A percentile compares a stretch with the other conserved stretches of the same genome.
These are phyloP conservation scores for Gynostemma pentaphyllum DNA, from an alignment of 306 rosid genomes.

Conservation along the genomic window DNA sequence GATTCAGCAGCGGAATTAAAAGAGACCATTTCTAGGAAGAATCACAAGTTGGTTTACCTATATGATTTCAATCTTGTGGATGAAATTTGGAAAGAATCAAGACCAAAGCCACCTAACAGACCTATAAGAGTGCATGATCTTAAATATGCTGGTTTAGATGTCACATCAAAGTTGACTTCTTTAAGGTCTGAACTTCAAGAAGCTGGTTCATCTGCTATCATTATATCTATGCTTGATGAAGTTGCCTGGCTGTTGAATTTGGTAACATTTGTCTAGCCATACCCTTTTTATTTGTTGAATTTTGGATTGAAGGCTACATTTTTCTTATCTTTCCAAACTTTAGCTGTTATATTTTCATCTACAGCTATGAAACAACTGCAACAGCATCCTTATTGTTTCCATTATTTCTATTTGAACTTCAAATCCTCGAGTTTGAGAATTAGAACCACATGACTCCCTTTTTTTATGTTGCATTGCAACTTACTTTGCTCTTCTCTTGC, in stretches of 20 bases:
- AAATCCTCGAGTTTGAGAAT: neutral
- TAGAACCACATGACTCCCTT: conserved; percentile 6
- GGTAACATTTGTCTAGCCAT: conserved; percentile 36
- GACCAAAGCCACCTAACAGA: conserved; percentile 57
- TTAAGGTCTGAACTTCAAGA: conserved; percentile 58
- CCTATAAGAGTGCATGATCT: conserved; percentile 68
- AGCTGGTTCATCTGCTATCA: conserved; percentile 74
- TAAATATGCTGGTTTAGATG: conserved; percentile 81
- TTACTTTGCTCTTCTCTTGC: too few relatives aligned
- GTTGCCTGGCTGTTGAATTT: conserved; percentile 90
- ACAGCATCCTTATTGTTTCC: neutral
- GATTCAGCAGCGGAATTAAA: conserved; percentile 87
- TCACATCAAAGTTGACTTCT: conserved; percentile 55
- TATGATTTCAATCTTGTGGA: conserved; percentile 72
- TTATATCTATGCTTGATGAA: conserved; percentile 88
- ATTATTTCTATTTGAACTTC: neutral
- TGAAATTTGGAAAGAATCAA: conserved; percentile 69
- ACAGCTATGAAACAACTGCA: neutral
- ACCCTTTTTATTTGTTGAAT: neutral
- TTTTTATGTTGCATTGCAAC: conserved; percentile 12
- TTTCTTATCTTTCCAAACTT: neutral
- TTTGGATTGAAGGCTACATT: neutral
- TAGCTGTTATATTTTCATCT: neutral
- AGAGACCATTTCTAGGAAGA: conserved; percentile 53
- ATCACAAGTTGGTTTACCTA: conserved; percentile 71